phyloP scores from a whole-genome alignment of 768 basidiomycete genomes.

The Suillus plorans region DNA sequence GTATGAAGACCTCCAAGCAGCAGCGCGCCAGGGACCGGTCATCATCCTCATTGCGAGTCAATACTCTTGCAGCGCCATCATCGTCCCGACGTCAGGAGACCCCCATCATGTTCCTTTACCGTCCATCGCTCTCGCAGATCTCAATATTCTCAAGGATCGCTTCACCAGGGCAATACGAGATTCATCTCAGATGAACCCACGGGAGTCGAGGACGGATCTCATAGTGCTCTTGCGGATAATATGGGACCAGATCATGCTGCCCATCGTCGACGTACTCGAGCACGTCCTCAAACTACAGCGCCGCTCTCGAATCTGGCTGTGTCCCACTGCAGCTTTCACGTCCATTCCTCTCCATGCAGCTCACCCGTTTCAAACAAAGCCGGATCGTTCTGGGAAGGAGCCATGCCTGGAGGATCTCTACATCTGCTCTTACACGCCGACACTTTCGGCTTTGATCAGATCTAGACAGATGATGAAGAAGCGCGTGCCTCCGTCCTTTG shows the following conservation, averaged over 20 bases:
- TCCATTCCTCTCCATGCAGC: conserved; percentile 19
- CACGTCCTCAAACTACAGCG: no score
- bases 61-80: not conserved
- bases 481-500: not conserved
- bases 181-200: no score
- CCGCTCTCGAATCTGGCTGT: no score
- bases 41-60: not conserved
- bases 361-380: conserved; percentile 24
- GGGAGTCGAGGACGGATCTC: not conserved
- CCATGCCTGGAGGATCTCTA: conserved; percentile 6
- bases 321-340: not conserved
- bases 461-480: conserved; percentile 2
- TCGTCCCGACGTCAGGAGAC: not conserved
- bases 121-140: not conserved
- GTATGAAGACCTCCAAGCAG: not conserved
- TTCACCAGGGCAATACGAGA: not conserved
- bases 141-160: not conserved
- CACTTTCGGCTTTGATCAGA: not conserved
- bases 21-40: not conserved
- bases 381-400: not conserved
- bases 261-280: no score
- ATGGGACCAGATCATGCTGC: not conserved
- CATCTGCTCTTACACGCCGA: conserved; percentile 13
- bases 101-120: not conserved
- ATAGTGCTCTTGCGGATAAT: not conserved